phyloP scores from a whole-genome alignment of 768 basidiomycete species.

The Fistulinella prunicolor region DNA sequence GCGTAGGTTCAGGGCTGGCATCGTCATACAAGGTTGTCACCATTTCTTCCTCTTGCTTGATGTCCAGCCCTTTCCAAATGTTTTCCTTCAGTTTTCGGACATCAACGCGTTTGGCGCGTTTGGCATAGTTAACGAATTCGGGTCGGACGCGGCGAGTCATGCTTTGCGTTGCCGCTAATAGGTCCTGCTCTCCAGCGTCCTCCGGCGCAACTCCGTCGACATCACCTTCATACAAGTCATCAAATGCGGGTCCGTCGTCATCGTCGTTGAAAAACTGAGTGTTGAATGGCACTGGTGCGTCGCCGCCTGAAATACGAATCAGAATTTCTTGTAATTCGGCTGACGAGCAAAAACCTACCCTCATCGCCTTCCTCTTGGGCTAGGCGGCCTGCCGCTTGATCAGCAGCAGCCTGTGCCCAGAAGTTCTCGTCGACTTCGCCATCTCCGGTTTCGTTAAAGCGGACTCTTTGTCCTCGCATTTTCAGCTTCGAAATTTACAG shows the following conservation, averaged over 20 bases:
- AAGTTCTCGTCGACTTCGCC: slow-evolving; percentile 95
- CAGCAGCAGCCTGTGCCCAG: slow-evolving; percentile 94
- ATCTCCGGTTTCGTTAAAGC: slow-evolving; percentile 57
- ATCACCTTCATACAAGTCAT: slow-evolving; percentile 50
- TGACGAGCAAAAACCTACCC: slow-evolving; percentile 39
- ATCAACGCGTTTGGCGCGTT: slow-evolving; percentile 94
- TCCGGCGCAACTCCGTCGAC: slow-evolving; percentile 45
- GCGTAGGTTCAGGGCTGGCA: not conserved
- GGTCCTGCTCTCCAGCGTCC: slow-evolving; percentile 80
- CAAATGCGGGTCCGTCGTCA: slow-evolving; percentile 74
- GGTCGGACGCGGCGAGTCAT: slow-evolving; percentile 78
- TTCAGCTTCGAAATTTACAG: slow-evolving; percentile 69
- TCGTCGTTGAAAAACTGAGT: slow-evolving; percentile 98
- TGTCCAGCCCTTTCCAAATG: slow-evolving; percentile 92
- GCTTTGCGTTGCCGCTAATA: slow-evolving; percentile 77
- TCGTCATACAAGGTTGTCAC: slow-evolving; percentile 34
- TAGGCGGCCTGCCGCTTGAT: slow-evolving; percentile 61
- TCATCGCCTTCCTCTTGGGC: slow-evolving; percentile 60
- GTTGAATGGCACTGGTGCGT: slow-evolving; percentile 72
- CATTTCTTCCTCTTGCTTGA: slow-evolving; percentile 59
- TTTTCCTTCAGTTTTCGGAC: slow-evolving; percentile 96
- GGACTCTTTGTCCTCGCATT: slow-evolving; percentile 75
- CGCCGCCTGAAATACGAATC: slow-evolving; percentile 35
- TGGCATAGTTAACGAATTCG: slow-evolving; percentile 90
- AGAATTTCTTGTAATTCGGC: not conserved